Evolutionary conservation across 148 eudicot species (phyloP).

Genomic region (Rhododendron simsii): DNA sequence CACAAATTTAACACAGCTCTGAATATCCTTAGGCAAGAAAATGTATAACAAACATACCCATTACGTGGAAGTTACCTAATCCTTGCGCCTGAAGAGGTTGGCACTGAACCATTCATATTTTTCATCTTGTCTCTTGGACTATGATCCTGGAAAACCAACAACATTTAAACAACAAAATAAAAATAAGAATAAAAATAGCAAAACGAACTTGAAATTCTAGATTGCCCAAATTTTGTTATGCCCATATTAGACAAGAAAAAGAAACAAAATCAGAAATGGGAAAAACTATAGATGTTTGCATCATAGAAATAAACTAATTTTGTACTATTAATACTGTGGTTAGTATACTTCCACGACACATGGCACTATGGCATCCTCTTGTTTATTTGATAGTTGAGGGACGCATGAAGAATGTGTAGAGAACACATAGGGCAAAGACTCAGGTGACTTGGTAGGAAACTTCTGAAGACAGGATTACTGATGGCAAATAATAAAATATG

Average conservation of each 20-base stretch:
- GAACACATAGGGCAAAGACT: not conserved
- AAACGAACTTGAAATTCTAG: not conserved
- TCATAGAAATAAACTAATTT: not conserved
- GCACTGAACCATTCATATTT: constrained; percentile 23
- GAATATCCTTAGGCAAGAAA: not conserved
- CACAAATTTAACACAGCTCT: not conserved
- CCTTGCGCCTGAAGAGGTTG: constrained; percentile 25
- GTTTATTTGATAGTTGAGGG: not conserved
- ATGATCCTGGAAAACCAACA: constrained; percentile 34
- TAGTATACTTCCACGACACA: not conserved
- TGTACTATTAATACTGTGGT: not conserved
- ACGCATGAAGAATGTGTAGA: not conserved
- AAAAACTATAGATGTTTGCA: not conserved
- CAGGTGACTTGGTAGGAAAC: not conserved
- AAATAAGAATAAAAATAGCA: not conserved
- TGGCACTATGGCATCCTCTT: not conserved
- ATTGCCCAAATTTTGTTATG: not conserved
- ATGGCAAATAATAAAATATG: not conserved
- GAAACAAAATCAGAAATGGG: not conserved
- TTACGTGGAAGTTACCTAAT: constrained; percentile 22
- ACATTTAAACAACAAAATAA: too few relatives aligned
- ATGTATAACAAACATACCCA: constrained; percentile 24
- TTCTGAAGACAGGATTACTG: not conserved
- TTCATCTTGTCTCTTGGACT: constrained; percentile 35
- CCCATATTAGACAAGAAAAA: not conserved